Base-by-base conservation (phyloP, 805 yeast genomes). In the Suhomyces prunicola region DNA sequence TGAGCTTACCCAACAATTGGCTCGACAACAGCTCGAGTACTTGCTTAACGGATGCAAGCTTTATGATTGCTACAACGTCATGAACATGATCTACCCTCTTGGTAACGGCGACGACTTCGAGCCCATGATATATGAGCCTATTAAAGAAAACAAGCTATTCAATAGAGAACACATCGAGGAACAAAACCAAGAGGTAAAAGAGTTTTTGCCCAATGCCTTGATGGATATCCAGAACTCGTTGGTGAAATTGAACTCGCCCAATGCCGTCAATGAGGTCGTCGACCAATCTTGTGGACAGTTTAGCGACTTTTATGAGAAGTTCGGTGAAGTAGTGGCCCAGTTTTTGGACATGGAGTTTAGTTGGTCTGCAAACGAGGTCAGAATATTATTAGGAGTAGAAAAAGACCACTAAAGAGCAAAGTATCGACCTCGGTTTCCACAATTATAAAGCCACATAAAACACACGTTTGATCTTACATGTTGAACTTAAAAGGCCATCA, bases 11-110 rank as follows among this genome's bases (percentile, higher is more conserved):
- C 47, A 63, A 1, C 66, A 74, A 19, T 64, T 87, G 55, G 70
- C 73, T 3, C 65, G 69, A 8, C 57, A 74, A 6, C 87, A 85
- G 59, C 79, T 78, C 39, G 74, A 72, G 17, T 63, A 69, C 1
- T 67, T 87, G 13, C 68, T 87, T 40, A 68, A 72, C 15, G 79
- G 76, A 41, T 80, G 88, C 23, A 81, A 81, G 0, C 66, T 87
- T 31, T 73, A 72, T n/a, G 81, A 86, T 51, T 83, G 80, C 58
- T 82, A 77, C 63, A 87, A 86, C 62, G 67, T 87, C 48, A 73
- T 86, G 53, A 85, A 85, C 60, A 84, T 87, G 87, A 85, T 88
- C n/a, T 84, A 82, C 66, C 86, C 88, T 12, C 67, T 86, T 17
- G 77, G 71, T 22, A 83, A 84, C 26, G 44, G 42, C 4, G 49